Evolutionary conservation across 139 green algal species (phyloP).

Genomic region (Klebsormidium nitens): DNA sequence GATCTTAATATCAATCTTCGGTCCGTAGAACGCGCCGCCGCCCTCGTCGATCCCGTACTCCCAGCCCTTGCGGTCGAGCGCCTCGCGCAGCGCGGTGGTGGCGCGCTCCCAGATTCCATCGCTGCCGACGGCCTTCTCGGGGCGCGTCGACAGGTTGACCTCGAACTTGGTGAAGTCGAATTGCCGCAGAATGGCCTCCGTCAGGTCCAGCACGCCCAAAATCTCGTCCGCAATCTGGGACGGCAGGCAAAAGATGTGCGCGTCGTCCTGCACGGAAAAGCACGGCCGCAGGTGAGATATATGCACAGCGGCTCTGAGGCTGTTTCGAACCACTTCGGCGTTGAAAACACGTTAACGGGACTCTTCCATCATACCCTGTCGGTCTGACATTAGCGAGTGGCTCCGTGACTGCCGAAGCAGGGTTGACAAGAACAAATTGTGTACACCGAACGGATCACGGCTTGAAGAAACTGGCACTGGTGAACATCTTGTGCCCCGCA

Average conservation of each 20-base stretch:
- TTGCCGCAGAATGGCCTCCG: constrained; percentile 73
- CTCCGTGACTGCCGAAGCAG: no score
- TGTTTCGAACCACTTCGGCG: no score
- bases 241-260: constrained; percentile 97
- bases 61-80: constrained; percentile 73
- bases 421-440: no score
- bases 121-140: constrained; percentile 88
- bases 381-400: no score
- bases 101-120: constrained; percentile 82
- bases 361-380: no score
- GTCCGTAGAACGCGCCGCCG: constrained; percentile 96
- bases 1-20: constrained; percentile 99
- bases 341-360: no score
- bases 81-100: constrained; percentile 69
- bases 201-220: constrained; percentile 71
- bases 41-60: constrained; percentile 65
- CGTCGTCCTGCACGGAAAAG: constrained; percentile 94
- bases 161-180: constrained; percentile 93
- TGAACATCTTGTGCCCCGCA: no score
- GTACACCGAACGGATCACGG: no score
- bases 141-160: constrained; percentile 86
- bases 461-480: no score
- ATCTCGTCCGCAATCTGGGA: constrained; percentile 84
- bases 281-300: no score
- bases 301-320: no score